Percentiles rank a stretch among this genome's conserved stretches.
phyloP scores from a whole-genome alignment of 176 grass and related monocot genomes.

The Triticum aestivum region DNA sequence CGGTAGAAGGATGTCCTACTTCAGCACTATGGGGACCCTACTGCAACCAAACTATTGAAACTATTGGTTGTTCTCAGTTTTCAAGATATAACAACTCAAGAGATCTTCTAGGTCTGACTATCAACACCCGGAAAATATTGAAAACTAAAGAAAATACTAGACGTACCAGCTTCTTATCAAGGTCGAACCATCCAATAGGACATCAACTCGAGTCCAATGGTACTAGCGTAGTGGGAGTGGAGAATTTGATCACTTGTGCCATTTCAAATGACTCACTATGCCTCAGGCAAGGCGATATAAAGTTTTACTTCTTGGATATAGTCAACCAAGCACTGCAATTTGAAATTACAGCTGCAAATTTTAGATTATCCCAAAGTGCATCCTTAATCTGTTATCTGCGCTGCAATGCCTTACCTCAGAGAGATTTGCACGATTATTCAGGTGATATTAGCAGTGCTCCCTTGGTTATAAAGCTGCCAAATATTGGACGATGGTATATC shows the following conservation, averaged over 20 bases:
- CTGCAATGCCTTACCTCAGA: conserved; percentile 69
- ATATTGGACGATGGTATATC: conserved; percentile 89
- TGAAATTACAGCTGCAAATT: conserved; percentile 50
- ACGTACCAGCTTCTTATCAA: conserved; percentile 31
- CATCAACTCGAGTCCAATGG: conserved; percentile 37
- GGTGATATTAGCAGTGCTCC: conserved; percentile 56
- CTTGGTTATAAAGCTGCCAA: conserved; percentile 74
- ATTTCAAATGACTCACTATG: conserved; percentile 73
- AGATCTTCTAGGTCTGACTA: conserved; percentile 43
- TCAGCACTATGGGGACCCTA: conserved; percentile 64
- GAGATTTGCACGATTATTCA: conserved; percentile 80
- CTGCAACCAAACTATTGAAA: conserved; percentile 71
- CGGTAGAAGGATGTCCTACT: conserved; percentile 61
- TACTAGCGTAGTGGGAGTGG: conserved; percentile 21
- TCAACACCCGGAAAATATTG: conserved; percentile 1
- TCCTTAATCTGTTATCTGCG: conserved; percentile 64
- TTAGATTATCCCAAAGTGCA: conserved; percentile 35
- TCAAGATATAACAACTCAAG: conserved; percentile 57
- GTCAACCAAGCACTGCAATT: conserved; percentile 59
- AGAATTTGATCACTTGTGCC: conserved; percentile 62
- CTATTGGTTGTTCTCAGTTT: conserved; percentile 74
- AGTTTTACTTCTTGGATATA: conserved; percentile 78
- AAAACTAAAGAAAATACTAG: conserved; percentile 33
- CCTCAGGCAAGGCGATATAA: conserved; percentile 59
- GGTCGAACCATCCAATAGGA: conserved; percentile 21